Evolutionary conservation across 495 filamentous ascomycete species (phyloP).

Genomic region (Cercophora scortea): DNA sequence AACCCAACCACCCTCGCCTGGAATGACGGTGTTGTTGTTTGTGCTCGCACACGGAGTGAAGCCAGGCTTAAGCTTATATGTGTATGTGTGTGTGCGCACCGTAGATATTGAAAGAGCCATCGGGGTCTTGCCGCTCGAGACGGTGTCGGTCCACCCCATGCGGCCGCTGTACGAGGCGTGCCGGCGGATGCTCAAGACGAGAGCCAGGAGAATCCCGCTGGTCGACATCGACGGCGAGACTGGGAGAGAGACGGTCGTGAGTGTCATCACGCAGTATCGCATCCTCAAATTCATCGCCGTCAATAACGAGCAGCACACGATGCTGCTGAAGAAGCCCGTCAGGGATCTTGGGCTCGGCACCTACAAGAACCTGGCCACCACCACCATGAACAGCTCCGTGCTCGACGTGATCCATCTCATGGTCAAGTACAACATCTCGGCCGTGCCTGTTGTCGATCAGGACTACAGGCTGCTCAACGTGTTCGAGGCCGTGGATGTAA

Average conservation of each 20-base stretch:
- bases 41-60: too few relatives aligned
- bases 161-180: slow-evolving; percentile 91
- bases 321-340: slow-evolving; percentile 80
- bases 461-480: slow-evolving; percentile 84
- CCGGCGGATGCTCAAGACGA: slow-evolving; percentile 85
- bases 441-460: slow-evolving; percentile 84
- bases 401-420: slow-evolving; percentile 94
- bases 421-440: slow-evolving; percentile 87
- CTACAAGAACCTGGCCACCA: slow-evolving; percentile 70
- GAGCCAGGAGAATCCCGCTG: slow-evolving; percentile 86
- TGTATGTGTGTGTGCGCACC: slow-evolving; percentile 7
- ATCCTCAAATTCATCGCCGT: slow-evolving; percentile 98
- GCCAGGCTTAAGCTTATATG: not conserved
- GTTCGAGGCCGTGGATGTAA: slow-evolving; percentile 96
- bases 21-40: too few relatives aligned
- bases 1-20: not conserved
- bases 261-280: slow-evolving; percentile 94
- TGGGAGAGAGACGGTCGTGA: slow-evolving; percentile 83
- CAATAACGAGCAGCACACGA: slow-evolving; percentile 81
- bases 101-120: slow-evolving; percentile 91
- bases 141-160: slow-evolving; percentile 87
- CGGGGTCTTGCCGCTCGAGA: slow-evolving; percentile 84
- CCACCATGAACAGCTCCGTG: slow-evolving; percentile 85
- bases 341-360: slow-evolving; percentile 81
- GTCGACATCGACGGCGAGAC: slow-evolving; percentile 96